Evolutionary conservation across 2,329 filamentous ascomycete genomes (phyloP).

Genomic region (Aureobasidium lini): DNA sequence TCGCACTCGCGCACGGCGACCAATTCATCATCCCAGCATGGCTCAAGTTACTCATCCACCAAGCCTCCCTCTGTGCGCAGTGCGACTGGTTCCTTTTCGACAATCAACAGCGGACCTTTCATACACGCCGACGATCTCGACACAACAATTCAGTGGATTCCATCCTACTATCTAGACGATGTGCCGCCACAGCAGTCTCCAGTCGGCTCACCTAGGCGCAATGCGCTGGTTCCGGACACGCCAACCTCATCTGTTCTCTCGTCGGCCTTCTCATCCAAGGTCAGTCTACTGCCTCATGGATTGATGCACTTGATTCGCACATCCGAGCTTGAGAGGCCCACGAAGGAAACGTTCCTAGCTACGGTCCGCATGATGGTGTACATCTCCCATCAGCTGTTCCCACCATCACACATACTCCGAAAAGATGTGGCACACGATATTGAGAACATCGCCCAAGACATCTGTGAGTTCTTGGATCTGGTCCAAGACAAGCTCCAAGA

Average conservation of each 20-base stretch:
- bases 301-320: not conserved
- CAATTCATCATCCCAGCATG: not conserved
- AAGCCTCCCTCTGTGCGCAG: not conserved
- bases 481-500: constrained; percentile 1
- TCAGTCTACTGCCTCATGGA: not conserved
- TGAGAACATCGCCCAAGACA: not conserved
- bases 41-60: not conserved
- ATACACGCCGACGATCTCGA: constrained; percentile 4
- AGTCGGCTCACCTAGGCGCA: not conserved
- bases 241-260: not conserved
- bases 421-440: constrained; percentile 3
- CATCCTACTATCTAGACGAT: not conserved
- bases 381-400: constrained; percentile 5
- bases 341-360: not conserved
- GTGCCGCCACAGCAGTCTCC: not conserved
- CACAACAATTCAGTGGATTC: not conserved
- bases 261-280: not conserved
- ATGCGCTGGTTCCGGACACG: not conserved
- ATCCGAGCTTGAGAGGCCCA: not conserved
- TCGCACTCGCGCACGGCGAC: constrained; percentile 6
- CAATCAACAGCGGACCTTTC: constrained; percentile 1
- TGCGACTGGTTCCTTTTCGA: not conserved
- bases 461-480: constrained; percentile 3
- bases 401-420: constrained; percentile 4
- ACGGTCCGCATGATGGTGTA: constrained; percentile 11